phyloP scores from a whole-genome alignment of 2,329 filamentous ascomycete species.

The Rutstroemia sp. region DNA sequence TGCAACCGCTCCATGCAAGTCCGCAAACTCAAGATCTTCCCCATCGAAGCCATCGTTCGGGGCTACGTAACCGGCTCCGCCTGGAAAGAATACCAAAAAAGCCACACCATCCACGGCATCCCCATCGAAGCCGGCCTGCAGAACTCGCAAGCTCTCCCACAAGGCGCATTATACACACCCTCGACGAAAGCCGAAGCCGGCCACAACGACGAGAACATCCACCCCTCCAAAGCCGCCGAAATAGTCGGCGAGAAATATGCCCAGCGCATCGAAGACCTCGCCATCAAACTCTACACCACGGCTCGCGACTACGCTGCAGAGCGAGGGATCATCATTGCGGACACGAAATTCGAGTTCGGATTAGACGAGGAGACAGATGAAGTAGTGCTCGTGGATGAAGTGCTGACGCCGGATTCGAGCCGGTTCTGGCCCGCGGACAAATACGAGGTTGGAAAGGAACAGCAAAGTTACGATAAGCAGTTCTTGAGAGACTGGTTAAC shows the following conservation, averaged over 20 bases:
- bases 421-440: slow-evolving; percentile 76
- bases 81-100: slow-evolving; percentile 60
- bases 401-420: slow-evolving; percentile 72
- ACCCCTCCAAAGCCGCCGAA: slow-evolving; percentile 43
- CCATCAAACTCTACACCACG: slow-evolving; percentile 50
- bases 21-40: slow-evolving; percentile 54
- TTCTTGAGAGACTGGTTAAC: slow-evolving; percentile 77
- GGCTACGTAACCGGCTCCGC: slow-evolving; percentile 69
- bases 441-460: slow-evolving; percentile 66
- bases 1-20: slow-evolving; percentile 59
- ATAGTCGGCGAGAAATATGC: slow-evolving; percentile 50
- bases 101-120: slow-evolving; percentile 59
- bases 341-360: slow-evolving; percentile 71
- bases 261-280: slow-evolving; percentile 49
- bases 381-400: slow-evolving; percentile 64
- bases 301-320: slow-evolving; percentile 47
- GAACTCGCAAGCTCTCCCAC: slow-evolving; percentile 54
- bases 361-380: slow-evolving; percentile 50
- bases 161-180: slow-evolving; percentile 58
- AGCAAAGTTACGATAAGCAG: slow-evolving; percentile 87
- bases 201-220: slow-evolving; percentile 64
- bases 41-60: slow-evolving; percentile 64
- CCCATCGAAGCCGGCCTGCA: slow-evolving; percentile 47
- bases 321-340: slow-evolving; percentile 63
- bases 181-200: slow-evolving; percentile 62